A percentile compares a stretch with the other conserved stretches of the same genome.
phyloP scores from a whole-genome alignment of 495 filamentous ascomycete genomes.

The Aspergillus taichungensis region DNA sequence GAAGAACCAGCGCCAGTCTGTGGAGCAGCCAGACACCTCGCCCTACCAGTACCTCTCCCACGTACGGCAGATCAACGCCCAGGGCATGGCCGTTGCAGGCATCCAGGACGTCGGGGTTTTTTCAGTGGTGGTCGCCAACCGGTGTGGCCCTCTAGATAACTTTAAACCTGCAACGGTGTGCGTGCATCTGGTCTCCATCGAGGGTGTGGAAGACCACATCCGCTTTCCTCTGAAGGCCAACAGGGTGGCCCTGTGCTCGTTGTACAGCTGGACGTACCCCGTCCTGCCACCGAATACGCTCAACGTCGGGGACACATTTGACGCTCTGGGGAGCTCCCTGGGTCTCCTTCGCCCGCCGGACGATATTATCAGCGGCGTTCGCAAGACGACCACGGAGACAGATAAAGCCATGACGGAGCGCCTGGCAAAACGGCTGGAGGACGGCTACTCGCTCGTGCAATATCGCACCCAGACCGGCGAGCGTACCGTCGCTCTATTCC shows the following conservation, averaged over 20 bases:
- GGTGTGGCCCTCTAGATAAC: slow-evolving; percentile 20
- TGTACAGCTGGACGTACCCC: slow-evolving; percentile 40
- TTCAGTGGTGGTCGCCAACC: slow-evolving; percentile 24
- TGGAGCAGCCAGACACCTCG: too few species aligned
- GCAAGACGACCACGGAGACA: too few species aligned
- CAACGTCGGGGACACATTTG: slow-evolving; percentile 21
- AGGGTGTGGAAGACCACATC: slow-evolving; percentile 17
- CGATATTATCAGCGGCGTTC: too few species aligned
- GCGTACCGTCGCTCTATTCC: not conserved
- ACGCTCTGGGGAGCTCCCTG: slow-evolving; percentile 1
- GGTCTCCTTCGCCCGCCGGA: not conserved
- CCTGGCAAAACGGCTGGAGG: not conserved
- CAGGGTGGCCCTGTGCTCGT: slow-evolving; percentile 27
- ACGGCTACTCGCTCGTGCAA: slow-evolving; percentile 27
- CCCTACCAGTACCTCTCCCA: slow-evolving; percentile 33
- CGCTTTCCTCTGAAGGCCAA: not conserved
- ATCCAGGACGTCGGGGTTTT: not conserved
- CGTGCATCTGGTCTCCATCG: slow-evolving; percentile 34
- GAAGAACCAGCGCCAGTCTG: too few species aligned
- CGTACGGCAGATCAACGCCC: slow-evolving; percentile 31
- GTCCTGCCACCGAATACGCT: slow-evolving; percentile 24
- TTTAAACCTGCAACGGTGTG: slow-evolving; percentile 7
- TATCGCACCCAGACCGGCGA: slow-evolving; percentile 15
- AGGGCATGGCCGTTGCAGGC: slow-evolving; percentile 24
- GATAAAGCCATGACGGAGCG: not conserved